These are phyloP conservation scores for Alliaria petiolata DNA, from an alignment of 345 rosid genomes.

Conservation along the genomic window DNA sequence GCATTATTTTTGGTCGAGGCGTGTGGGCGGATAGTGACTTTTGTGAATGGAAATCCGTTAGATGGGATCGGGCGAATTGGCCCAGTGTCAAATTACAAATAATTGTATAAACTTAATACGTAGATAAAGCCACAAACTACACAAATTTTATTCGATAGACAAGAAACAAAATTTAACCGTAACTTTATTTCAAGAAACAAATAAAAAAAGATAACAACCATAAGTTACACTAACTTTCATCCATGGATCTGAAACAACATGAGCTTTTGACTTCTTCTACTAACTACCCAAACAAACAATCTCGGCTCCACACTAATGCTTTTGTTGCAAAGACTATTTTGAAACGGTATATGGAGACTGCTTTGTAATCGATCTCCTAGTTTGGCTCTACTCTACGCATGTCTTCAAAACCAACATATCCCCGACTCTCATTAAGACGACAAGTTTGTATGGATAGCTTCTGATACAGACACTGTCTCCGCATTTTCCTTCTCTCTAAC, in stretches of 20 bases:
- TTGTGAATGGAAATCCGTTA: background rate
- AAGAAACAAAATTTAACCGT: too few species aligned
- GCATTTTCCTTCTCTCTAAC: background rate
- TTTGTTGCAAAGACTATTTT: too few species aligned
- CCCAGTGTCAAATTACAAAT: background rate
- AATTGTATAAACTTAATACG: background rate
- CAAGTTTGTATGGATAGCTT: background rate
- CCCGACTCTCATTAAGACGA: background rate
- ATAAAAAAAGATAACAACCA: too few species aligned
- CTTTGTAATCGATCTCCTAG: background rate
- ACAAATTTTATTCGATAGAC: background rate
- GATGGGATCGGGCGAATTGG: background rate
- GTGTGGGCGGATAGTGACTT: background rate
- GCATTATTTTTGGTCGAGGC: background rate
- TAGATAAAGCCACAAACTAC: background rate
- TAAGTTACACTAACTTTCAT: too few species aligned
- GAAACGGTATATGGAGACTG: too few species aligned
- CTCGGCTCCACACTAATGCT: too few species aligned
- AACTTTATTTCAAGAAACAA: too few species aligned
- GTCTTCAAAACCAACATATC: background rate
- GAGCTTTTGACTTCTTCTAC: too few species aligned
- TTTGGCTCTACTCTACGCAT: background rate
- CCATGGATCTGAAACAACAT: too few species aligned
- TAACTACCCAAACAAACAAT: too few species aligned
- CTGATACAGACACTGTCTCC: too few species aligned